phyloP scores from a whole-genome alignment of 1,139 yeast genomes.

The Meyerozyma sp. region DNA sequence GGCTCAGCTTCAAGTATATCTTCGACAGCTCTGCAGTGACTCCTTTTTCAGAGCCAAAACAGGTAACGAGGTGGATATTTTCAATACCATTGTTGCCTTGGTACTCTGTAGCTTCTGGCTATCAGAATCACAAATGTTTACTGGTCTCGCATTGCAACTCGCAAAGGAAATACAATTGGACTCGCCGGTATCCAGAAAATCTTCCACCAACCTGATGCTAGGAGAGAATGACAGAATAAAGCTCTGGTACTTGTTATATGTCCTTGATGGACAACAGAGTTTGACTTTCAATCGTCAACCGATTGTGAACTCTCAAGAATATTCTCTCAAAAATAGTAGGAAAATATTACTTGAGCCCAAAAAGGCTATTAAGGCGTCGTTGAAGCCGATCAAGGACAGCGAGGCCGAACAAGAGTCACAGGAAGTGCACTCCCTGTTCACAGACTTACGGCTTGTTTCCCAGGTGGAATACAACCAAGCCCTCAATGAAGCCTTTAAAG shows the following conservation, averaged over 20 bases:
- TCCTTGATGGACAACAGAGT: constrained; percentile 67
- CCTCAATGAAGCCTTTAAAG: constrained; percentile 51
- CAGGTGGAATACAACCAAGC: constrained; percentile 74
- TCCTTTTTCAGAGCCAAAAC: constrained; percentile 40
- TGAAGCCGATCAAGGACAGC: not conserved
- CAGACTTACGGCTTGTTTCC: constrained; percentile 61
- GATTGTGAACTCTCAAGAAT: constrained; percentile 44
- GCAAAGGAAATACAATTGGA: constrained; percentile 54
- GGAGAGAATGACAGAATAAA: constrained; percentile 45
- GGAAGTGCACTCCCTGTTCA: constrained; percentile 16
- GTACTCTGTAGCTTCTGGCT: constrained; percentile 69
- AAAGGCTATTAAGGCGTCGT: constrained; percentile 2
- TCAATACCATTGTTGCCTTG: constrained; percentile 57
- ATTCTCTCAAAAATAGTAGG: constrained; percentile 36
- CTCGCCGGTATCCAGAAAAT: constrained; percentile 16
- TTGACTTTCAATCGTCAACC: constrained; percentile 56
- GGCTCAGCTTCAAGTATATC: constrained; percentile 31
- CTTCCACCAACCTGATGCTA: constrained; percentile 9
- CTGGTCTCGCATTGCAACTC: constrained; percentile 61
- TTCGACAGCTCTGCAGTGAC: constrained; percentile 43
- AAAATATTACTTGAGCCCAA: constrained; percentile 20
- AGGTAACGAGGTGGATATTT: constrained; percentile 43
- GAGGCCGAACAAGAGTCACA: not conserved
- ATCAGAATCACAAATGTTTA: constrained; percentile 58
- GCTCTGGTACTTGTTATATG: constrained; percentile 64